phyloP scores from a whole-genome alignment of 176 grass and related monocot genomes.

The Musa troglodytarum region DNA sequence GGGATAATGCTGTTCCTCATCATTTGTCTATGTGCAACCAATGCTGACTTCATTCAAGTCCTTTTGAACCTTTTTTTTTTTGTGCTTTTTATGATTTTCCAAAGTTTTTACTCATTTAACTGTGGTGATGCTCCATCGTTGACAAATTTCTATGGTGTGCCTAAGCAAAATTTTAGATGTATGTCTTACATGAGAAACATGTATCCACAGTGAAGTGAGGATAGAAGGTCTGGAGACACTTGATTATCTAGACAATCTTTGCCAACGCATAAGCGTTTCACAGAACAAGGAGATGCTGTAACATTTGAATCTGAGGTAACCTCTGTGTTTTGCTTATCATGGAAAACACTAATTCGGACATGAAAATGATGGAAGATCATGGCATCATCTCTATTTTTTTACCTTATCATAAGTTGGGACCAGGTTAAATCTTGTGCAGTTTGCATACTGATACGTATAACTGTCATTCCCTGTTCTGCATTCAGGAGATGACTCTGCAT shows the following conservation, averaged over 20 bases:
- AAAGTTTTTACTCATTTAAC: not conserved
- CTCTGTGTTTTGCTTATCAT: not conserved
- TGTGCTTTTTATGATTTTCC: not conserved
- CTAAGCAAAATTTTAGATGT: not conserved
- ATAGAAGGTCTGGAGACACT: conserved; percentile 95
- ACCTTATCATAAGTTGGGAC: not conserved
- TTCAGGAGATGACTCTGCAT: not conserved
- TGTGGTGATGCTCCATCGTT: not conserved
- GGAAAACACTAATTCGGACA: not conserved
- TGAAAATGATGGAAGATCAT: not conserved
- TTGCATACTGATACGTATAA: not conserved
- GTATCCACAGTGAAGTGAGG: conserved; percentile 65
- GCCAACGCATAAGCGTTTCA: conserved; percentile 59
- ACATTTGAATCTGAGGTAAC: conserved; percentile 92
- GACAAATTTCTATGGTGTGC: not conserved
- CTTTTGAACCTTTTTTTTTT: not conserved
- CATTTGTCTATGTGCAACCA: not conserved
- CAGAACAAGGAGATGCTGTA: conserved; percentile 87
- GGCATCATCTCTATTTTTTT: not conserved
- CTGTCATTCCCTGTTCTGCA: not conserved
- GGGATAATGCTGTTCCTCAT: too few species aligned
- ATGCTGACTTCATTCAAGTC: not conserved
- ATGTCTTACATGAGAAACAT: not conserved
- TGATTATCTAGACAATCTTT: conserved; percentile 88
- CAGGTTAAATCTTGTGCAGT: not conserved